Base-by-base conservation (phyloP, 768 basidiomycete species). In the Gautieria morchelliformis region DNA sequence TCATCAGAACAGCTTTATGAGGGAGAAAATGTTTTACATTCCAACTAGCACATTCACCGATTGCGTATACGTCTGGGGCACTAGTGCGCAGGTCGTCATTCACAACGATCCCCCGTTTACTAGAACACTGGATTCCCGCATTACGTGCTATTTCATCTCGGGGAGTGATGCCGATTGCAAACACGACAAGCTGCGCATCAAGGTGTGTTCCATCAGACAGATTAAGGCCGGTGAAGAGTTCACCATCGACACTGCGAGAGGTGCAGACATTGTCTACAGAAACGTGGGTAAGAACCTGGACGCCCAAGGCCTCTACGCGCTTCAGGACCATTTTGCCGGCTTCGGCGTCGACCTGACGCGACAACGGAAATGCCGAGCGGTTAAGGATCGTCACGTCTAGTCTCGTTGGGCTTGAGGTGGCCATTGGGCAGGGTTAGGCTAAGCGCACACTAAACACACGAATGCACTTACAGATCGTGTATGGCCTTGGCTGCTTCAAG, bases 11-110 rank as follows among this genome's bases (percentile, higher is more conserved):
- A 44, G 20, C 20, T 3, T 17, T 41, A 41, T n/a, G 17, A 53
- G 7, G 7, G 15, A 39, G 35, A 24, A 40, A 35, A 20, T 22
- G 9, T n/a, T 40, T 40, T 40, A 63, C 59, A 35, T 70, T 73
- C 84, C 84, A 89, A 49, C 73, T 75, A 1, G 85, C 85, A 64
- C 87, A 89, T 67, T 88, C 87, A 5, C 87, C 87, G 49, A 89
- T 83, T 6, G 87, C 86, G 61, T 79, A 88, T 6, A 87, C 77
- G 52, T 81, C 78, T 41, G 75, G 63, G 1, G 74, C 77, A 10
- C 76, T 82, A 1, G 85, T 87, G 63, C 72, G 66, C 48, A 88
- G 68, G 52, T 71, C 68, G 57, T 85, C 81, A 32, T 77, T 73
- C 8, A 87, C 81, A 4, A 75, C 63, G 60, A 89, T 74, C 0